These are phyloP conservation scores for Ophiostoma tasmaniense DNA, from an alignment of 2,329 filamentous ascomycete genomes.

Conservation along the genomic window DNA sequence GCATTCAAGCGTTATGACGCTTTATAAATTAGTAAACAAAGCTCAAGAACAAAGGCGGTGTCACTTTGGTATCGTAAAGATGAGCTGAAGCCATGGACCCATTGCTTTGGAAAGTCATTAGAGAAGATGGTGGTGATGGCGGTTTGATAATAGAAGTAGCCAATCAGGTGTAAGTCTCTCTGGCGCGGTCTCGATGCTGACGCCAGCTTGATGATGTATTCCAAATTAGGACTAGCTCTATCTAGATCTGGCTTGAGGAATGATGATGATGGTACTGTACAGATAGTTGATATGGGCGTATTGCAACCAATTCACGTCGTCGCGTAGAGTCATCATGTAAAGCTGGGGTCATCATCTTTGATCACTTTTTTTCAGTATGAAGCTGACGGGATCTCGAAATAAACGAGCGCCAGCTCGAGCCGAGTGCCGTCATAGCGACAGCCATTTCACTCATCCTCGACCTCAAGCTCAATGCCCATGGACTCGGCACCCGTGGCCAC, in stretches of 20 bases:
- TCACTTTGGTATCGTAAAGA: not conserved
- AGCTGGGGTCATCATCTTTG: too few species aligned
- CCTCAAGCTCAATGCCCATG: not conserved
- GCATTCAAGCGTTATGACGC: not conserved
- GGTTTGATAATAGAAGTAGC: not conserved
- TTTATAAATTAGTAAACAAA: not conserved
- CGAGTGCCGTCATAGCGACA: not conserved
- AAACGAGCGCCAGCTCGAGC: not conserved
- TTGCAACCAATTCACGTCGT: too few species aligned
- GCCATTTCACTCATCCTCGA: not conserved
- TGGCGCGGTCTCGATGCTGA: not conserved
- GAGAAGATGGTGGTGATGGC: not conserved
- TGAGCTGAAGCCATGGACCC: not conserved
- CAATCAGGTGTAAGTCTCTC: not conserved
- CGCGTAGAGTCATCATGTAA: too few species aligned
- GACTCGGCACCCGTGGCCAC: not conserved
- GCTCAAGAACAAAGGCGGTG: not conserved
- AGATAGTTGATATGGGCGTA: too few species aligned
- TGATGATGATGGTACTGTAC: not conserved
- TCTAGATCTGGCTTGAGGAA: not conserved
- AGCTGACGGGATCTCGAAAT: too few species aligned
- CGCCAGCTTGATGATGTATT: not conserved
- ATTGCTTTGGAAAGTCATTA: not conserved
- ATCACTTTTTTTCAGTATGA: too few species aligned
- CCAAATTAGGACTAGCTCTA: not conserved